Conservation (phyloP, 495 filamentous ascomycete species). For the Pyrenula massariospora region DNA sequence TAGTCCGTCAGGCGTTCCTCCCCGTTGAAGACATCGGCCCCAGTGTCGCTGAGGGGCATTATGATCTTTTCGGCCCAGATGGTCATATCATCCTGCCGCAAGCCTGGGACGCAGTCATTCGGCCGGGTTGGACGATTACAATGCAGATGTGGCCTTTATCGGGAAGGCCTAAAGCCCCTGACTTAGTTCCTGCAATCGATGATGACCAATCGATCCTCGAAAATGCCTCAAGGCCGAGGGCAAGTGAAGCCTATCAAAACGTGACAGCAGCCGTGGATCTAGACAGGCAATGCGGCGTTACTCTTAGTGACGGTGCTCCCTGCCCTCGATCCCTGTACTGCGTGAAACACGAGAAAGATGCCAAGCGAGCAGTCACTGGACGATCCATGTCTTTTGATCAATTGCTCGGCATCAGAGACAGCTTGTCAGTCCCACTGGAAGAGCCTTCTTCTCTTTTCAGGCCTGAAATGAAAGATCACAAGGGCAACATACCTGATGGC, state of each 20-base stretch:
- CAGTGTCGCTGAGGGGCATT: slow-evolving; percentile 33
- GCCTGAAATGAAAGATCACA: neutral
- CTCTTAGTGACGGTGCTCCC: neutral
- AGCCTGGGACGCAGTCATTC: slow-evolving; percentile 38
- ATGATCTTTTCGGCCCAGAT: slow-evolving; percentile 32
- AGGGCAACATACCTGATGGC: neutral
- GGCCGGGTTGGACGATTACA: slow-evolving; percentile 19
- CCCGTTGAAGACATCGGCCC: slow-evolving; percentile 35
- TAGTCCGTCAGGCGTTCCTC: slow-evolving; percentile 33
- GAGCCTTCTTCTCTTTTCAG: too few relatives aligned
- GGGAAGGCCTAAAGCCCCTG: too few relatives aligned
- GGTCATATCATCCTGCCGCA: slow-evolving; percentile 37
- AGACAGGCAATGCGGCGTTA: neutral
- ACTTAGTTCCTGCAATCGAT: too few relatives aligned
- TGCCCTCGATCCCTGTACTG: neutral
- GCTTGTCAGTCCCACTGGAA: neutral
- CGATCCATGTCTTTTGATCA: neutral
- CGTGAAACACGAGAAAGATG: neutral
- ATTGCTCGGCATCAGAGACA: neutral
- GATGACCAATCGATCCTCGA: too few relatives aligned
- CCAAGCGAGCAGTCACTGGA: neutral
- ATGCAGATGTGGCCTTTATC: neutral
- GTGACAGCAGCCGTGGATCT: too few relatives aligned
- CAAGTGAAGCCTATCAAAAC: too few relatives aligned
- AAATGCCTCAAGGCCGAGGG: too few relatives aligned